Evolutionary conservation across 2,329 filamentous ascomycete genomes (phyloP), one percentile per base, ranked within the genome.

Genomic region (Bipolaris oryzae): DNA sequence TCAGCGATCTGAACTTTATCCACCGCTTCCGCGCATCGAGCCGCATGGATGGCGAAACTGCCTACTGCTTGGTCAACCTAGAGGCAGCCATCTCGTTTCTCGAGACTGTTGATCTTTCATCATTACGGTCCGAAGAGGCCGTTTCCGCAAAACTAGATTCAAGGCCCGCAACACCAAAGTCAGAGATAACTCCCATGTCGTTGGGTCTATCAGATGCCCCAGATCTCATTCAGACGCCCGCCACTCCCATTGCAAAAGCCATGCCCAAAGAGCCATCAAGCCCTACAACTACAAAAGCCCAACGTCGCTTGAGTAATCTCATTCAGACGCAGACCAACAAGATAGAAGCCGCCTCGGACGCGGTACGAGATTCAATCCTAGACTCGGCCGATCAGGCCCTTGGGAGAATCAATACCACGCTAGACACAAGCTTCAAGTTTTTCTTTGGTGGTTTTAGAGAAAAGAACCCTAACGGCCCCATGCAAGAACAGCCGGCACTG

Each of bases 1-100:
- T 96, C 70, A 98, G 94, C 80, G 96, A 99, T 74, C 81, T 96
- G n/a, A 87, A 90, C 66, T 99, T 98, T 74, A 92, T 98, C 64
- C 93, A 98, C 73, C 83, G 90, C 60, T 99, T 99, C 74, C 87
- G 95, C 53, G 91, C 91, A 74, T 86, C 91, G 50, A 88, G 82
- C 62, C 96, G 94, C 69, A 85, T 98, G 35, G 92, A 96, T 55
- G 95, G 95, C 15, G 95, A 99, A 77, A 90, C 93, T 11, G 93
- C 95, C 1, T 99, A 99, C 76, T 98, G 95, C 71, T 81, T 99
- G 55, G 97, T 96, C 38, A 99, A 96, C 66, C 84, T 99, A 1
- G 95, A 99, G 76, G 95, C 95, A 16, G 90, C 94, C 55, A 92
- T 98, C 53, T 93, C 90, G 50, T 99, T 99, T 70, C 80, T 99